Conservation (phyloP, 768 basidiomycete species). For the Psilocybe azurescens region DNA sequence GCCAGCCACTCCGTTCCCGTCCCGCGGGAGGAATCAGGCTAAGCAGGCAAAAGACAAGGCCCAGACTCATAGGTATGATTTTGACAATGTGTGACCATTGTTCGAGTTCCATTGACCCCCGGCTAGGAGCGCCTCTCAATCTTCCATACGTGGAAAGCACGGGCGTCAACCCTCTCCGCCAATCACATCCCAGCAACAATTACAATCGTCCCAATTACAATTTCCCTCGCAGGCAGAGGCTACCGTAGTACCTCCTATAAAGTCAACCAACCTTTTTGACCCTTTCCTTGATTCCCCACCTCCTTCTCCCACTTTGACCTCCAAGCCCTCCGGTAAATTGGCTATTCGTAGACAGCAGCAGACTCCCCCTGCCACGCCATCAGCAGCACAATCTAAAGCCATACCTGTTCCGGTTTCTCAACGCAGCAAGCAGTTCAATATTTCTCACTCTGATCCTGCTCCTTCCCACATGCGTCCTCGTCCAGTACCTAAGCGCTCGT, state of each 20-base stretch:
- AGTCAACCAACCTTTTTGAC: conserved; percentile 54
- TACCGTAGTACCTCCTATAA: conserved; percentile 39
- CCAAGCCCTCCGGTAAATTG: conserved; percentile 59
- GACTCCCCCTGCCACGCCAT: conserved; percentile 35
- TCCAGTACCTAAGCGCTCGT: conserved; percentile 35
- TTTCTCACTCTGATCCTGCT: conserved; percentile 60
- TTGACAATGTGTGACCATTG: not conserved
- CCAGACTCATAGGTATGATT: conserved; percentile 26
- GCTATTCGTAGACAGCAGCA: conserved; percentile 57
- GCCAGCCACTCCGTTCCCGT: conserved; percentile 37
- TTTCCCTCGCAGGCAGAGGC: conserved; percentile 74
- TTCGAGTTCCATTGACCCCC: not conserved
- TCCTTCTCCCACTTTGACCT: conserved; percentile 43
- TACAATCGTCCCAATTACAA: conserved; percentile 16
- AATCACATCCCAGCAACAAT: conserved; percentile 32
- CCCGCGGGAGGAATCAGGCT: conserved; percentile 31
- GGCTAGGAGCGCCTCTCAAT: conserved; percentile 51
- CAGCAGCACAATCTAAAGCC: conserved; percentile 44
- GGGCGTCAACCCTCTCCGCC: conserved; percentile 71
- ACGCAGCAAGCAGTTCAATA: conserved; percentile 24
- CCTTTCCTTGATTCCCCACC: conserved; percentile 40
- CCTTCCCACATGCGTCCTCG: conserved; percentile 37
- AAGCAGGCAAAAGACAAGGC: conserved; percentile 36
- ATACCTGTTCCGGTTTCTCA: conserved; percentile 50
- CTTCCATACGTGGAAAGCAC: conserved; percentile 48